These are phyloP conservation scores for Ceratocystis eucalypticola DNA, from an alignment of 2,329 filamentous ascomycete genomes.

Conservation along the genomic window DNA sequence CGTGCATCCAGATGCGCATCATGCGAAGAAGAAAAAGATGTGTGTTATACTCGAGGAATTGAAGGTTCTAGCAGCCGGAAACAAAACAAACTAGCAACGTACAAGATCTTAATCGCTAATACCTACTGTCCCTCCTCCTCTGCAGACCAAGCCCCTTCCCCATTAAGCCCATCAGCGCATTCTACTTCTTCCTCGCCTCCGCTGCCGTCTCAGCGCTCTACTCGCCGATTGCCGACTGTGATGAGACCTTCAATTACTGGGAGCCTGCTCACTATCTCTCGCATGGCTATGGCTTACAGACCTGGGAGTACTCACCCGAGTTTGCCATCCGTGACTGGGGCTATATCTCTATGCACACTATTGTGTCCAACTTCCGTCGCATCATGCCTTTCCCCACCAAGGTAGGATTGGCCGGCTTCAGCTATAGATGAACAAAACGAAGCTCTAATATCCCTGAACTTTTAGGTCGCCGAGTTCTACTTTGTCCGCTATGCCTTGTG, in stretches of 20 bases:
- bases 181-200: slow-evolving; percentile 64
- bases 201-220: slow-evolving; percentile 65
- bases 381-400: slow-evolving; percentile 50
- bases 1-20: slow-evolving; percentile 36
- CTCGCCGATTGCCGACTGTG: slow-evolving; percentile 91
- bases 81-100: not conserved
- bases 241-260: slow-evolving; percentile 99
- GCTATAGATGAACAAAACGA: not conserved
- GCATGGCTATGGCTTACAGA: slow-evolving; percentile 87
- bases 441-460: too few relatives aligned
- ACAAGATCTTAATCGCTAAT: not conserved
- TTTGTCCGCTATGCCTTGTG: slow-evolving; percentile 65
- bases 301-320: slow-evolving; percentile 95
- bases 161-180: slow-evolving; percentile 59
- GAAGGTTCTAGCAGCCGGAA: too few relatives aligned
- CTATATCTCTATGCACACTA: slow-evolving; percentile 69
- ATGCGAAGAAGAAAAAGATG: slow-evolving; percentile 38
- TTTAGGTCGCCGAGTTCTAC: slow-evolving; percentile 64
- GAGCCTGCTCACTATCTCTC: slow-evolving; percentile 89
- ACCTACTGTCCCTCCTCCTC: not conserved
- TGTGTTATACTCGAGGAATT: slow-evolving; percentile 22
- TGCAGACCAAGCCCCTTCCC: slow-evolving; percentile 26
- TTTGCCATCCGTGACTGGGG: slow-evolving; percentile 94
- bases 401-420: slow-evolving; percentile 26
- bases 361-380: slow-evolving; percentile 52